Conservation (phyloP, 768 basidiomycete genomes). For the Amanita rimosa region DNA sequence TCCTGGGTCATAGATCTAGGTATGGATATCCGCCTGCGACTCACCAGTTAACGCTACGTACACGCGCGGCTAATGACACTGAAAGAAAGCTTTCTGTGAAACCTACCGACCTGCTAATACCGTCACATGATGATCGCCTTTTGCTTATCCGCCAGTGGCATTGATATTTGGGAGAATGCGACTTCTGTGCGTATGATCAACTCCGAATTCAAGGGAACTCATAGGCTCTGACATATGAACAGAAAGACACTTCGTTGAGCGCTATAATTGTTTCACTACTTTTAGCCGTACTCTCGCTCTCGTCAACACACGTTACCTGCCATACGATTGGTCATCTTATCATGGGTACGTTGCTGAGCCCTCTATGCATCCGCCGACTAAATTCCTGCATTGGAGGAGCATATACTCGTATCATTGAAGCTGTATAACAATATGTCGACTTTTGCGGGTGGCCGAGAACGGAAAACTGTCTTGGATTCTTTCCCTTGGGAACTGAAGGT, state of each 20-base stretch:
- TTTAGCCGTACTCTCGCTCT: slow-evolving; percentile 44
- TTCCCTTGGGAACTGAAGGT: slow-evolving; percentile 81
- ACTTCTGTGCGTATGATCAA: slow-evolving; percentile 41
- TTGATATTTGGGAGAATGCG: slow-evolving; percentile 47
- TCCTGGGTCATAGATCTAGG: no score
- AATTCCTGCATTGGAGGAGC: slow-evolving; percentile 57
- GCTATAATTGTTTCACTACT: slow-evolving; percentile 40
- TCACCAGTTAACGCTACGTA: no score
- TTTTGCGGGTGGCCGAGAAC: slow-evolving; percentile 58
- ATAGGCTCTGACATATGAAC: background rate
- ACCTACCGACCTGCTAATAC: slow-evolving; percentile 31
- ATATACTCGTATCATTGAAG: slow-evolving; percentile 55
- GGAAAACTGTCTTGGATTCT: slow-evolving; percentile 47
- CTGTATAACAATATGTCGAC: slow-evolving; percentile 48
- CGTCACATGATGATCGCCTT: slow-evolving; percentile 50
- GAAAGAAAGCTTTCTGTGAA: slow-evolving; percentile 46
- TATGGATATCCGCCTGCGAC: no score
- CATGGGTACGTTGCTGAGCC: slow-evolving; percentile 45
- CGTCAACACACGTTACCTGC: slow-evolving; percentile 59
- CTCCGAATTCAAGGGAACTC: no score
- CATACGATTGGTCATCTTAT: slow-evolving; percentile 55
- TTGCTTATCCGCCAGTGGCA: slow-evolving; percentile 50
- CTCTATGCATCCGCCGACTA: slow-evolving; percentile 42
- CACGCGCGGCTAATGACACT: no score
- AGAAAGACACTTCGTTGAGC: slow-evolving; percentile 29